Percentiles rank a stretch among this genome's conserved stretches.
Conservation (phyloP, 257 asterid genomes). For the Scutellaria barbata region DNA sequence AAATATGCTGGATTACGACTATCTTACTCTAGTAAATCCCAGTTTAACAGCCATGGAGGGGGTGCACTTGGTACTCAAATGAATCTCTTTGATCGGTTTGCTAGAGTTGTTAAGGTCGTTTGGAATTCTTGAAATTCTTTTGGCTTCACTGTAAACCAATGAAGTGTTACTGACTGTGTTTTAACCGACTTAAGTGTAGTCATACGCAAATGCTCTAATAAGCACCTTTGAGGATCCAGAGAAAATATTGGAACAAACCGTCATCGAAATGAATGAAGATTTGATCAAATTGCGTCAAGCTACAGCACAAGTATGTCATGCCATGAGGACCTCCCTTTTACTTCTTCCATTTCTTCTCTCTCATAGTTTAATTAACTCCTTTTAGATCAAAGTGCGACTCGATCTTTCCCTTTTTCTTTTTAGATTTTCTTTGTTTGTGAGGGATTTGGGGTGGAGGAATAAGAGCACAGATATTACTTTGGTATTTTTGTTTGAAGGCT, state of each 20-base stretch:
- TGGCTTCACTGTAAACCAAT: conserved; percentile 24
- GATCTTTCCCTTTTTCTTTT: background rate
- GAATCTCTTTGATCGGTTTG: conserved; percentile 94
- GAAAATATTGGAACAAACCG: conserved; percentile 93
- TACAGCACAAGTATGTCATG: conserved; percentile 83
- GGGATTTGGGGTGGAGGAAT: conserved; percentile 1
- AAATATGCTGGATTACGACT: conserved; percentile 55
- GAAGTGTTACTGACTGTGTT: conserved; percentile 23
- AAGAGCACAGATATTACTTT: background rate
- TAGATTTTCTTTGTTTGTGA: background rate
- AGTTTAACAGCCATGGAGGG: conserved; percentile 56
- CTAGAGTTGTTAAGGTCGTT: conserved; percentile 92
- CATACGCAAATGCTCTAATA: conserved; percentile 87
- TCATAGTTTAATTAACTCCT: background rate
- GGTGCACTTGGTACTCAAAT: conserved; percentile 79
- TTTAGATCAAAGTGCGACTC: background rate
- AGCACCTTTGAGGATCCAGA: conserved; percentile 96
- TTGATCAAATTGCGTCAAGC: conserved; percentile 96
- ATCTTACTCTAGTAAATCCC: conserved; percentile 51
- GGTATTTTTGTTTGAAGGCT: conserved; percentile 1
- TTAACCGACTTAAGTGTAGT: conserved; percentile 46
- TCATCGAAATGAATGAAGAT: conserved; percentile 90
- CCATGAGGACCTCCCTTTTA: conserved; percentile 27
- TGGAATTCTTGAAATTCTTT: conserved; percentile 30
- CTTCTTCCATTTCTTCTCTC: conserved; percentile 7